phyloP scores from a whole-genome alignment of 352 stramenopile genomes.

The Achlya hypogyna region DNA sequence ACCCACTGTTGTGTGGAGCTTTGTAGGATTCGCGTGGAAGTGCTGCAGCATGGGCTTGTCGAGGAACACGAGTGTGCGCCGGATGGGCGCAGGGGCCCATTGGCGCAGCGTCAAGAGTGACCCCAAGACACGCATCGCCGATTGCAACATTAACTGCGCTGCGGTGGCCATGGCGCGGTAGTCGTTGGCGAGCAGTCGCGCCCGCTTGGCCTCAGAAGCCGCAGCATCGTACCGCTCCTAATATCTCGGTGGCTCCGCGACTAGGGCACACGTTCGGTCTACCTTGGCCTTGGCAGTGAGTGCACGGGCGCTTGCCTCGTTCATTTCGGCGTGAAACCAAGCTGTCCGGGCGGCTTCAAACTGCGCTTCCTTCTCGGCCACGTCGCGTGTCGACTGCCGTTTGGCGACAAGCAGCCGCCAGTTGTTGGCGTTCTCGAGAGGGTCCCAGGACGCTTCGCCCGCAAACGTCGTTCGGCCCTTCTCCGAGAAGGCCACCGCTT shows the following conservation, averaged over 20 bases:
- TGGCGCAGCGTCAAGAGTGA: constrained; percentile 4
- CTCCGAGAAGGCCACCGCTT: constrained; percentile 9
- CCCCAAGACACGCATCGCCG: not conserved
- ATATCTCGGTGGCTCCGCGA: constrained; percentile 21
- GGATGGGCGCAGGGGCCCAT: not conserved
- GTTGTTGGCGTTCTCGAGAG: constrained; percentile 73
- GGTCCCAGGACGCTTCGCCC: constrained; percentile 40
- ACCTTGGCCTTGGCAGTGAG: constrained; percentile 27
- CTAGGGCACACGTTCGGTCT: constrained; percentile 21
- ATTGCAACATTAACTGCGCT: constrained; percentile 1
- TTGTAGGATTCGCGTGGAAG: not conserved
- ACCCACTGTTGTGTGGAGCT: not conserved
- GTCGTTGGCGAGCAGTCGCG: constrained; percentile 23
- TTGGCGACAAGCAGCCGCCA: constrained; percentile 59
- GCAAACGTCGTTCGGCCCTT: not conserved
- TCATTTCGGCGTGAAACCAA: constrained; percentile 50
- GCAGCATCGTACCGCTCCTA: constrained; percentile 25
- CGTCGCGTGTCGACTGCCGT: constrained; percentile 36
- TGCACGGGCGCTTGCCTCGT: constrained; percentile 41
- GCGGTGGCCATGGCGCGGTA: constrained; percentile 19
- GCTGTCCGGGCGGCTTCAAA: constrained; percentile 37
- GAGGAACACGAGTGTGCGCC: not conserved
- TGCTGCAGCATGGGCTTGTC: not conserved
- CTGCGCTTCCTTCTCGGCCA: constrained; percentile 29
- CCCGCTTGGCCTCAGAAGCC: constrained; percentile 25